Evolutionary conservation across 73 alveolate genomes (phyloP).

Genomic region (Breviolum minutum): DNA sequence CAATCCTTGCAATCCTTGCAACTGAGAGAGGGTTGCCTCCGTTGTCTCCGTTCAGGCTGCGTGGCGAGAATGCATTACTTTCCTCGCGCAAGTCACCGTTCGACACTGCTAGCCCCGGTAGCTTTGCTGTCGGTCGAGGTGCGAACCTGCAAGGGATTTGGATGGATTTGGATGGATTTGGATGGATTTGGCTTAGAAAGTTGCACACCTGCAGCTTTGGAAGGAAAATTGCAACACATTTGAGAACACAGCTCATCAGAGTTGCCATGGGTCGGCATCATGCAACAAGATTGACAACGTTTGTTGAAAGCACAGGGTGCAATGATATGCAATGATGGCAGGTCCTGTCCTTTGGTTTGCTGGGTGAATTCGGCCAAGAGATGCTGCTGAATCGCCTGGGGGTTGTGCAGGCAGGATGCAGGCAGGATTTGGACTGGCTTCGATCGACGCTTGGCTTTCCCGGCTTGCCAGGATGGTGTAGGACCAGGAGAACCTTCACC

Average conservation of each 20-base stretch:
- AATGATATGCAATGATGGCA: background rate
- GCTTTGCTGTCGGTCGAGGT: slow-evolving; percentile 43
- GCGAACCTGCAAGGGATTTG: too few species aligned
- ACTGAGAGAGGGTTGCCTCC: background rate
- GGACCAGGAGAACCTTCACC: background rate
- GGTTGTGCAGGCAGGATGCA: slow-evolving; percentile 23
- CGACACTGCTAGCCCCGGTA: background rate
- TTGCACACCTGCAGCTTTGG: background rate
- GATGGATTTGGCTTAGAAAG: too few species aligned
- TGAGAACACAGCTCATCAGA: background rate
- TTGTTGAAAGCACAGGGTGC: background rate
- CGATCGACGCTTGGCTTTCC: background rate
- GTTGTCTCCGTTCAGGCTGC: background rate
- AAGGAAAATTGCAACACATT: background rate
- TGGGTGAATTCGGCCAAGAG: background rate
- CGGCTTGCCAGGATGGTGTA: background rate
- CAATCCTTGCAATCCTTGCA: slow-evolving; percentile 4
- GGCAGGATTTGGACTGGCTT: background rate
- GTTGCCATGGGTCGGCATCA: background rate
- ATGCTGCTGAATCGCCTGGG: slow-evolving; percentile 41
- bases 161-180: too few species aligned
- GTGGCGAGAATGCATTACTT: background rate
- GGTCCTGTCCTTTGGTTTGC: slow-evolving; percentile 4
- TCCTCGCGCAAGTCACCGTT: slow-evolving; percentile 11
- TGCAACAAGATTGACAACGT: background rate